These are phyloP conservation scores for Ajuga reptans DNA, from an alignment of 305 asterid species.

Conservation along the genomic window DNA sequence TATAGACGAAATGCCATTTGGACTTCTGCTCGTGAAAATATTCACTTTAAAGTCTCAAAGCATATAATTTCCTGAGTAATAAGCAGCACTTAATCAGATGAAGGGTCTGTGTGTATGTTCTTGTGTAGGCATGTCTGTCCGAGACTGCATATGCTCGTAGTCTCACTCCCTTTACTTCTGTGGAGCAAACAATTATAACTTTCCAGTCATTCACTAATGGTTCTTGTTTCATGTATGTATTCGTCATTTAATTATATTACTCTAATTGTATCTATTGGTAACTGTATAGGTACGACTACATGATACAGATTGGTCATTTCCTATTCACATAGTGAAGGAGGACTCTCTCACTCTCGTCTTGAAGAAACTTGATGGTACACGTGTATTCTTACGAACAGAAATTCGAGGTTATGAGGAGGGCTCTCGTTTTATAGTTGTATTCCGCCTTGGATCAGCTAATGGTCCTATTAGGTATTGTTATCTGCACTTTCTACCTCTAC, in stretches of 20 bases:
- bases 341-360: conserved; percentile 61
- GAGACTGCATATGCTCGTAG: too few relatives aligned
- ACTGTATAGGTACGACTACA: conserved; percentile 60
- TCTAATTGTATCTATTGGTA: conserved; percentile 4
- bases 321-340: conserved; percentile 79
- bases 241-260: not conserved
- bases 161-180: too few relatives aligned
- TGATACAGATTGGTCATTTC: conserved; percentile 92
- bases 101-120: not conserved
- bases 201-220: not conserved
- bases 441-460: conserved; percentile 71
- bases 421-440: conserved; percentile 83
- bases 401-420: conserved; percentile 99
- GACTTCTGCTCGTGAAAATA: not conserved
- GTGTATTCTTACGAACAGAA: conserved; percentile 59
- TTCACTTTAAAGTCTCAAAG: not conserved
- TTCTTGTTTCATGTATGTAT: not conserved
- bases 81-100: not conserved
- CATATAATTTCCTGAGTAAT: not conserved
- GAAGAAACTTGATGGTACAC: conserved; percentile 55
- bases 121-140: not conserved
- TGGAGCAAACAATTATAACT: not conserved
- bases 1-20: not conserved
- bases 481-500: conserved; percentile 16
- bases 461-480: conserved; percentile 80